These are phyloP conservation scores for Pisolithus marmoratus DNA, from an alignment of 768 basidiomycete species.

Conservation along the genomic window DNA sequence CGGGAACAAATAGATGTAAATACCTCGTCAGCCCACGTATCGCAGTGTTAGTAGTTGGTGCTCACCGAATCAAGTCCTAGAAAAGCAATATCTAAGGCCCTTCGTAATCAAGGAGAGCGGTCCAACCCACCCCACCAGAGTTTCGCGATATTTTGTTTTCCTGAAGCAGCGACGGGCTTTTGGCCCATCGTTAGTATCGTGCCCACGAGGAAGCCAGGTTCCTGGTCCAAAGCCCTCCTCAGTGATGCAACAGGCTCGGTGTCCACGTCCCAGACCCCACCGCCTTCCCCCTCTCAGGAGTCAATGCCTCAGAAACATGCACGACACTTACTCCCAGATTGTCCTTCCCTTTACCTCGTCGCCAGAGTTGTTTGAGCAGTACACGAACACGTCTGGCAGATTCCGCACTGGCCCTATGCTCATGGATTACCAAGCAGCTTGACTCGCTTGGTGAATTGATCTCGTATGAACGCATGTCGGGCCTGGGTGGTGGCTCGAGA, in stretches of 20 bases:
- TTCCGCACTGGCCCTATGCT: slow-evolving; percentile 68
- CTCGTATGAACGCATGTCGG: slow-evolving; percentile 77
- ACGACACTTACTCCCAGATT: slow-evolving; percentile 66
- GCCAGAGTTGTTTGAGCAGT: slow-evolving; percentile 65
- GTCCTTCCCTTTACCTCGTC: slow-evolving; percentile 61
- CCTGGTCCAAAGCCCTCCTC: slow-evolving; percentile 58
- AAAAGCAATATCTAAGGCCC: no score
- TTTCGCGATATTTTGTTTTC: slow-evolving; percentile 27
- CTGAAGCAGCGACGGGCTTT: not conserved
- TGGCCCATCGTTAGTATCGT: slow-evolving; percentile 38
- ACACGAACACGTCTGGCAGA: slow-evolving; percentile 68
- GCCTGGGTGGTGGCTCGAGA: slow-evolving; percentile 47
- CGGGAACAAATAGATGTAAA: no score
- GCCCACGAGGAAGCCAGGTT: slow-evolving; percentile 45
- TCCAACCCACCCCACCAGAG: slow-evolving; percentile 49
- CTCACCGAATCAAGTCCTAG: no score
- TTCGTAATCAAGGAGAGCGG: slow-evolving; percentile 36
- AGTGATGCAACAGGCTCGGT: slow-evolving; percentile 23
- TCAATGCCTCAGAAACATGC: slow-evolving; percentile 47
- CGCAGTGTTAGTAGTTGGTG: no score
- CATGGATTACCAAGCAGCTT: slow-evolving; percentile 75
- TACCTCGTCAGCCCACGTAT: no score
- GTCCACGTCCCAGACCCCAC: slow-evolving; percentile 10
- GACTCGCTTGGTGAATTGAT: slow-evolving; percentile 82
- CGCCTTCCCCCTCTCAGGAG: slow-evolving; percentile 10